phyloP scores from a whole-genome alignment of 164 flowering plant species.

The Taxillus chinensis region DNA sequence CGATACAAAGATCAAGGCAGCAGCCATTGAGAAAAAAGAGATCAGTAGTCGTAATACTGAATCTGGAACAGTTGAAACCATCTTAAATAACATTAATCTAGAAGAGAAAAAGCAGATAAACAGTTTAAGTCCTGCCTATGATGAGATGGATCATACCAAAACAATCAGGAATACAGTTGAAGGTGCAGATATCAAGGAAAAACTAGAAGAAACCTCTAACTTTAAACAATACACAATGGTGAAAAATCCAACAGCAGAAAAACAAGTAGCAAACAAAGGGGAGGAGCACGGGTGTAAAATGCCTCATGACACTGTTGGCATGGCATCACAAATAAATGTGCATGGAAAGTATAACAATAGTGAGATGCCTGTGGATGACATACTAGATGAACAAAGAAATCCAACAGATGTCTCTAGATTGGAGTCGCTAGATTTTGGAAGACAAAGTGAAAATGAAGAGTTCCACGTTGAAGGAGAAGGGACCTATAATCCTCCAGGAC shows the following conservation, averaged over 20 bases:
- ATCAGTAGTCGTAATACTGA: neutral
- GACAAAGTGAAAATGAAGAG: neutral
- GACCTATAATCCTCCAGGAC: neutral
- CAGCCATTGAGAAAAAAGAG: conserved; percentile 5
- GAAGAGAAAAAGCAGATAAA: conserved; percentile 12
- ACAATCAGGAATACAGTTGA: neutral
- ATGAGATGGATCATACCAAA: conserved; percentile 7
- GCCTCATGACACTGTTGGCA: too few species aligned
- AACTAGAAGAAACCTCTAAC: conserved; percentile 7
- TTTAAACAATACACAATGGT: neutral
- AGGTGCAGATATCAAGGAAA: conserved; percentile 1
- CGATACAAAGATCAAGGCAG: conserved; percentile 5
- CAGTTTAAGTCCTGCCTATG: conserved; percentile 3
- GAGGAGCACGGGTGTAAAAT: too few species aligned
- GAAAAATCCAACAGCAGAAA: neutral
- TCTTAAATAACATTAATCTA: conserved; percentile 11
- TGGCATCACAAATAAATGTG: too few species aligned
- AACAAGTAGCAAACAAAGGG: neutral
- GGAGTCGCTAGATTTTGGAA: neutral
- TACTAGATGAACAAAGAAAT: neutral
- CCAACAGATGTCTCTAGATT: neutral
- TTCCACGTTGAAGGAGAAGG: neutral
- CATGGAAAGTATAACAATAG: neutral
- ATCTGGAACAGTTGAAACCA: neutral
- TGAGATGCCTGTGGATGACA: too few species aligned